Percentiles rank a stretch among this genome's conserved stretches.
These are phyloP conservation scores for Globisporangium echinulatum DNA, from an alignment of 352 stramenopile genomes.

Conservation along the genomic window DNA sequence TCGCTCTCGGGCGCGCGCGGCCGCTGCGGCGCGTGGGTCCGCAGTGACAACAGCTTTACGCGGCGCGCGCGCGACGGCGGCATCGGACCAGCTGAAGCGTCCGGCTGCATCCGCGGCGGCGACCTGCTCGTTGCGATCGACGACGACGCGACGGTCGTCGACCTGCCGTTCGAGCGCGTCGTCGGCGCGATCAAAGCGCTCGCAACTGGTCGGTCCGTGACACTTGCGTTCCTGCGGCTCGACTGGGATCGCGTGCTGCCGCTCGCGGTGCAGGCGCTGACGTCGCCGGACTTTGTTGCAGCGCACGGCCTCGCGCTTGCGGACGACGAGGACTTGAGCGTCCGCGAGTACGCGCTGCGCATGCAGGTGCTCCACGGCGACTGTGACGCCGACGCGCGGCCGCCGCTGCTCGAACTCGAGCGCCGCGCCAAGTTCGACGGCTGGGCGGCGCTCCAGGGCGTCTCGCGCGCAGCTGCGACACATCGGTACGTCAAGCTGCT, in stretches of 20 bases:
- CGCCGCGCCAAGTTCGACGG: conserved; percentile 68
- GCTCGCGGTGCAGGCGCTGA: conserved; percentile 43
- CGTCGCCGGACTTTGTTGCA: conserved; percentile 36
- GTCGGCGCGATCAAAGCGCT: conserved; percentile 57
- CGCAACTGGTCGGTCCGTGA: conserved; percentile 30
- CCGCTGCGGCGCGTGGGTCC: conserved; percentile 75
- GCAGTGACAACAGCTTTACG: conserved; percentile 71
- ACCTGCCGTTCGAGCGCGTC: conserved; percentile 66
- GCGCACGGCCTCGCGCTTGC: conserved; percentile 39
- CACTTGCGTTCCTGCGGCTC: conserved; percentile 53
- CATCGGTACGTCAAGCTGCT: conserved; percentile 82
- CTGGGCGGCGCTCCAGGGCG: conserved; percentile 63
- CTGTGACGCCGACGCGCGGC: conserved; percentile 43
- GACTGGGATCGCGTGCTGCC: conserved; percentile 50
- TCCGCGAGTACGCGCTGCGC: conserved; percentile 71
- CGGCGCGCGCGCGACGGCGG: conserved; percentile 30
- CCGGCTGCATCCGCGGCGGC: conserved; percentile 43
- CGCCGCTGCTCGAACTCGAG: conserved; percentile 64
- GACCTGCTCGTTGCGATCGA: conserved; percentile 74
- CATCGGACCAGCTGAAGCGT: conserved; percentile 57
- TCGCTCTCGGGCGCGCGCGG: conserved; percentile 68
- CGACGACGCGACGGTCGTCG: conserved; percentile 38
- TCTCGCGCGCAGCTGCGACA: conserved; percentile 22
- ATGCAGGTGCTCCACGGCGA: conserved; percentile 76
- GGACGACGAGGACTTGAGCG: conserved; percentile 55